phyloP scores from a whole-genome alignment of 2,329 filamentous ascomycete species.

The Cryoendolithus antarcticus region DNA sequence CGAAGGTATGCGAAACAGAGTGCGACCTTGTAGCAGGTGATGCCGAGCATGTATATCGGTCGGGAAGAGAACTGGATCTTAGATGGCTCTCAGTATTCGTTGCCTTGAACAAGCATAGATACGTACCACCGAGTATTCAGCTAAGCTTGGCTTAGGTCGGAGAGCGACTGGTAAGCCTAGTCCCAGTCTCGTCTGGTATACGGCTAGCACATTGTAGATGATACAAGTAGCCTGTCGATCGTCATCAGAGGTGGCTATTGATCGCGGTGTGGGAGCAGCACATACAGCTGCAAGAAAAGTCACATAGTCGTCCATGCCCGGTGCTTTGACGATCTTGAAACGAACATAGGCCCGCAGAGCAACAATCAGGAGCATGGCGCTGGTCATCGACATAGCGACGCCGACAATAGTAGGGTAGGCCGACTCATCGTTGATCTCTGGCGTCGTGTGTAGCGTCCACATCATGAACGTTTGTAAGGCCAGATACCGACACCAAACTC shows the following conservation, averaged over 20 bases:
- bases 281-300: background rate
- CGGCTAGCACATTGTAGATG: slow-evolving; percentile 1
- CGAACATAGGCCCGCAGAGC: background rate
- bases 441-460: background rate
- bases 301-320: background rate
- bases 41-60: slow-evolving; percentile 1
- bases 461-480: background rate
- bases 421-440: background rate
- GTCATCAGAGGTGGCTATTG: background rate
- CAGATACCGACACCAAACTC: too few relatives aligned
- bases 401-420: background rate
- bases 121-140: background rate
- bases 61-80: background rate
- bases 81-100: background rate
- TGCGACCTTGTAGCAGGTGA: slow-evolving; percentile 1
- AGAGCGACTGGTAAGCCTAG: slow-evolving; percentile 2
- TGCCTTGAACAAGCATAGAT: background rate
- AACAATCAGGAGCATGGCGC: background rate
- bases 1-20: slow-evolving; percentile 1
- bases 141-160: slow-evolving; percentile 1
- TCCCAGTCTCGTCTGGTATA: slow-evolving; percentile 3
- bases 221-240: background rate
- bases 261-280: background rate
- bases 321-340: background rate
- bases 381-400: background rate